phyloP scores from a whole-genome alignment of 2,329 filamentous ascomycete genomes.

The Arthrobotrys conoides region DNA sequence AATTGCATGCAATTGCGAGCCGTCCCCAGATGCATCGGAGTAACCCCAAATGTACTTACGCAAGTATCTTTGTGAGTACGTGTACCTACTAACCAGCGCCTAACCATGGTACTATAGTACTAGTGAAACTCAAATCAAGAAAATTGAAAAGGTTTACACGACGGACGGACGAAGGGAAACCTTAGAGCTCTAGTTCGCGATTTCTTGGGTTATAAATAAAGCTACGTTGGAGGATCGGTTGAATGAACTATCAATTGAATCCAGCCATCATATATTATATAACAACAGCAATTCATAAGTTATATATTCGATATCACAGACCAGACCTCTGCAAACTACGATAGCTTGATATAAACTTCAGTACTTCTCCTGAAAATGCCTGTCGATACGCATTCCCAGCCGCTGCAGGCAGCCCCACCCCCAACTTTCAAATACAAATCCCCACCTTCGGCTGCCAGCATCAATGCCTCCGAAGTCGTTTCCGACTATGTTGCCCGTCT shows the following conservation, averaged over 20 bases:
- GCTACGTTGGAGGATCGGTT: background rate
- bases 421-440: slow-evolving; percentile 39
- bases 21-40: slow-evolving; percentile 1
- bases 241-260: background rate
- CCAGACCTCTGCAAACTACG: background rate
- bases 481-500: slow-evolving; percentile 42
- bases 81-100: background rate
- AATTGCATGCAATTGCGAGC: background rate
- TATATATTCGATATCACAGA: background rate
- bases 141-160: background rate
- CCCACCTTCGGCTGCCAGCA: slow-evolving; percentile 23
- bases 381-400: slow-evolving; percentile 32
- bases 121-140: background rate
- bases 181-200: background rate
- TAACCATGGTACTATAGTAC: background rate
- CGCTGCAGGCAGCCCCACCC: slow-evolving; percentile 32
- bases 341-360: background rate
- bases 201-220: slow-evolving; percentile 10
- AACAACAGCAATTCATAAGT: background rate
- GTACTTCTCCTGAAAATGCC: background rate
- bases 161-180: slow-evolving; percentile 20
- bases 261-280: background rate
- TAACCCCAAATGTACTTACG: background rate
- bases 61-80: background rate
- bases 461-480: slow-evolving; percentile 41